Conservation (phyloP, 2,329 filamentous ascomycete genomes). For the Diaporthe sp. region DNA sequence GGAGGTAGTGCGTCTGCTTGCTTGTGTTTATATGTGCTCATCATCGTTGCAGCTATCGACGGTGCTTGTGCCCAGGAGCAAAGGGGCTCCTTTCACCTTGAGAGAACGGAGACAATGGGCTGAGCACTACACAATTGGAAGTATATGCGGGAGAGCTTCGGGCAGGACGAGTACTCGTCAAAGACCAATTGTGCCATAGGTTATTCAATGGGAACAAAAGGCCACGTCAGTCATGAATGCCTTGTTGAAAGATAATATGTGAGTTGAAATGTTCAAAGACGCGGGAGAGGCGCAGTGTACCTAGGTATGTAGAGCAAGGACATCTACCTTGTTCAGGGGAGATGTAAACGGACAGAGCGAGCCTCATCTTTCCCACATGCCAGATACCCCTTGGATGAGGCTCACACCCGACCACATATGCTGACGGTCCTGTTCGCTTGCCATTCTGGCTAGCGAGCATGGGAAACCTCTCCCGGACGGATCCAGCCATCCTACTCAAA, state of each 20-base stretch:
- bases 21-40: background rate
- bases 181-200: background rate
- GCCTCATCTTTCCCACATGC: too few species aligned
- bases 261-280: background rate
- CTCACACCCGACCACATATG: background rate
- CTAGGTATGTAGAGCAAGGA: background rate
- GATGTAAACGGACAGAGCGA: background rate
- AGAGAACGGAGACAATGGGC: background rate
- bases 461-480: too few species aligned
- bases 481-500: background rate
- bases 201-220: background rate
- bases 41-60: background rate
- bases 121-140: background rate
- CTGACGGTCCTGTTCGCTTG: background rate
- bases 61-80: background rate
- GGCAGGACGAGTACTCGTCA: background rate
- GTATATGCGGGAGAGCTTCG: background rate
- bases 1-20: background rate
- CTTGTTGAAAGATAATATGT: conserved; percentile 5
- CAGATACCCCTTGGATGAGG: background rate
- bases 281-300: background rate
- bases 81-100: background rate
- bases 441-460: background rate
- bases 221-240: background rate
- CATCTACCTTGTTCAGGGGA: background rate